Evolutionary conservation across 2,329 filamentous ascomycete species (phyloP).

Genomic region (Aureobasidium uvarum): DNA sequence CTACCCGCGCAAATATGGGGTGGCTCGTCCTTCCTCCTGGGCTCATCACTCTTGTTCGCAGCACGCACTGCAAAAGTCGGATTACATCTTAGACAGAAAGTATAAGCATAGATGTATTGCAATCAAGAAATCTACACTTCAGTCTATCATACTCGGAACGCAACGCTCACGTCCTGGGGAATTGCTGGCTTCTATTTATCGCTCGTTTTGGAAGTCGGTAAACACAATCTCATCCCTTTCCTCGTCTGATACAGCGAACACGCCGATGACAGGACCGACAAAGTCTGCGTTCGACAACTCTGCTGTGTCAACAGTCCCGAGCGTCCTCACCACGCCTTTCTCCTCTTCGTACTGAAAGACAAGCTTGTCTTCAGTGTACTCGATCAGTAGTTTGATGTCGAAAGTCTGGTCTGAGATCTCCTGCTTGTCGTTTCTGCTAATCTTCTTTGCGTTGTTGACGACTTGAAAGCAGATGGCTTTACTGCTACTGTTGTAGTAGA

Average conservation of each 20-base stretch:
- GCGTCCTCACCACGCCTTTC: neutral
- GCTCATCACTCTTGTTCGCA: constrained; percentile 33
- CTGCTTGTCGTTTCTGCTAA: neutral
- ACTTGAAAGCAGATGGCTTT: neutral
- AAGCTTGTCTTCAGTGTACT: neutral
- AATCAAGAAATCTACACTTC: no score
- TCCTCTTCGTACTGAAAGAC: neutral
- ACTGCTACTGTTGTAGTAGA: neutral
- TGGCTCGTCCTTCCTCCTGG: constrained; percentile 37
- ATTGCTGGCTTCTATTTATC: neutral
- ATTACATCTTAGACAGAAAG: constrained; percentile 33
- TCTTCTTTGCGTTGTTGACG: constrained; percentile 14
- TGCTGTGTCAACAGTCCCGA: constrained; percentile 3
- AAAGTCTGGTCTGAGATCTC: neutral
- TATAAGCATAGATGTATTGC: constrained; percentile 28
- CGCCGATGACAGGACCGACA: constrained; percentile 6
- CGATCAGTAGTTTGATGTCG: neutral
- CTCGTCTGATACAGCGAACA: neutral
- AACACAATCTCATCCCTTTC: neutral
- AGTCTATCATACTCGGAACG: neutral
- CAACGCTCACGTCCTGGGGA: neutral
- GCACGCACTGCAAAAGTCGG: constrained; percentile 36
- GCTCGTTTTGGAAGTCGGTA: neutral
- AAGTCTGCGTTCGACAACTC: constrained; percentile 20
- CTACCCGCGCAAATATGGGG: constrained; percentile 48